Percentiles rank a stretch among this genome's conserved stretches.
Evolutionary conservation across 2,329 filamentous ascomycete species (phyloP).

Genomic region (Claviceps sorghi): DNA sequence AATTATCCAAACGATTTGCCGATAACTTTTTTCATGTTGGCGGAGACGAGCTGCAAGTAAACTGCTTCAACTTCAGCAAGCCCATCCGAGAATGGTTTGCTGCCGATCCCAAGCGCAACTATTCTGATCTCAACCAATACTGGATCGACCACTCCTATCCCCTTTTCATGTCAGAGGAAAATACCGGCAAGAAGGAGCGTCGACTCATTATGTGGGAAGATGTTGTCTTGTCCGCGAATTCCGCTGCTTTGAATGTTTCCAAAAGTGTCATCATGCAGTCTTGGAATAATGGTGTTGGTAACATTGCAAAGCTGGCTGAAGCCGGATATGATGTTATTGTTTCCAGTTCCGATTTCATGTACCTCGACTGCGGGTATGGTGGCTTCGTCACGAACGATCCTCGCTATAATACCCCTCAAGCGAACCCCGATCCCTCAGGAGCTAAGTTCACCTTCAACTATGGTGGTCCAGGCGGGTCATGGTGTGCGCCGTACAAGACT

Average conservation of each 20-base stretch:
- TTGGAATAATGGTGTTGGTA: slow-evolving; percentile 37
- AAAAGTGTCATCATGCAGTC: slow-evolving; percentile 37
- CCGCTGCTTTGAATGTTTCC: slow-evolving; percentile 30
- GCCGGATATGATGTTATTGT: slow-evolving; percentile 40
- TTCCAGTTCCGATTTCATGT: slow-evolving; percentile 40
- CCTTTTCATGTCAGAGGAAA: slow-evolving; percentile 24
- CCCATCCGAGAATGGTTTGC: slow-evolving; percentile 34
- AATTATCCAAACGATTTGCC: slow-evolving; percentile 33
- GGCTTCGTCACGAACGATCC: slow-evolving; percentile 40
- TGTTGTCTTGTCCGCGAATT: slow-evolving; percentile 26
- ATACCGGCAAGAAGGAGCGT: slow-evolving; percentile 23
- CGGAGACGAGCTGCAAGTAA: slow-evolving; percentile 36
- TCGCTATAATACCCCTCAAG: slow-evolving; percentile 36
- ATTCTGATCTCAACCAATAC: slow-evolving; percentile 36
- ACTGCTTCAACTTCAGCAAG: slow-evolving; percentile 42
- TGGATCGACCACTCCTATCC: slow-evolving; percentile 38
- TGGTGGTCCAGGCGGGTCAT: slow-evolving; percentile 36
- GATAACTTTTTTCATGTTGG: slow-evolving; percentile 42
- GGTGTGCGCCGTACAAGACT: slow-evolving; percentile 44
- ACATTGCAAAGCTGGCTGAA: slow-evolving; percentile 35
- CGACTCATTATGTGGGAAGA: slow-evolving; percentile 45
- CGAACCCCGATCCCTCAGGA: slow-evolving; percentile 29
- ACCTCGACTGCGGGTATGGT: slow-evolving; percentile 41
- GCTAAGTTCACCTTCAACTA: slow-evolving; percentile 41
- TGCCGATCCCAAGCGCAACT: slow-evolving; percentile 25